Evolutionary conservation across 306 rosid genomes (phyloP).

Genomic region (Arachis hypogaea): DNA sequence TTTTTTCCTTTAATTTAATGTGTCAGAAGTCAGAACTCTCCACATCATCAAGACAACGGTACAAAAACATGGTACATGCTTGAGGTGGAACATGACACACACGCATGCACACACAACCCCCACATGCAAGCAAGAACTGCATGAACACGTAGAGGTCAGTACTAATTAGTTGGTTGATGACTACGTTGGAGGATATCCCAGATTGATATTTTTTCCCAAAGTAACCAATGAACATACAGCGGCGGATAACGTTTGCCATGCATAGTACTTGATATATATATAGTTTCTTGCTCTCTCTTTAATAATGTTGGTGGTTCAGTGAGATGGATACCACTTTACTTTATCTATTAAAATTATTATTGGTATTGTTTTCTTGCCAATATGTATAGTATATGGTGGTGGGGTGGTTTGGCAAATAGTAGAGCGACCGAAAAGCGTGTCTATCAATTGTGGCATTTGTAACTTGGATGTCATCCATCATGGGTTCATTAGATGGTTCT

Average conservation of each 20-base stretch:
- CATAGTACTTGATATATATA: background rate
- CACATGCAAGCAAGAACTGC: slow-evolving; percentile 50
- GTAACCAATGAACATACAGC: slow-evolving; percentile 22
- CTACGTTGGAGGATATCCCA: background rate
- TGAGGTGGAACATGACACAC: slow-evolving; percentile 24
- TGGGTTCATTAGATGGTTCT: background rate
- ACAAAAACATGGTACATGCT: slow-evolving; percentile 7
- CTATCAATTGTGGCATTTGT: background rate
- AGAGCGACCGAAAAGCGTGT: slow-evolving; percentile 1
- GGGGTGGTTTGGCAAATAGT: background rate
- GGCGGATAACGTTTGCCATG: slow-evolving; percentile 18
- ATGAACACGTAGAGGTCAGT: slow-evolving; percentile 2
- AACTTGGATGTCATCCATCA: background rate
- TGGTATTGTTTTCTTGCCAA: too few relatives aligned
- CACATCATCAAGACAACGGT: background rate
- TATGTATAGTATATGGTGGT: background rate
- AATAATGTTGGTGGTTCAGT: slow-evolving; percentile 51
- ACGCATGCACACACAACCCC: slow-evolving; percentile 35
- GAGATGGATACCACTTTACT: slow-evolving; percentile 70
- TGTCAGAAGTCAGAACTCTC: too few relatives aligned
- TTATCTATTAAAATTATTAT: background rate
- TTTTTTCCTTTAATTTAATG: too few relatives aligned
- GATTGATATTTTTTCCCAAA: background rate
- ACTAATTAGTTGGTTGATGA: background rate
- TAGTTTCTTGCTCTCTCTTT: background rate